These are phyloP conservation scores for Boechera stricta DNA, from an alignment of 345 rosid species.

Conservation along the genomic window DNA sequence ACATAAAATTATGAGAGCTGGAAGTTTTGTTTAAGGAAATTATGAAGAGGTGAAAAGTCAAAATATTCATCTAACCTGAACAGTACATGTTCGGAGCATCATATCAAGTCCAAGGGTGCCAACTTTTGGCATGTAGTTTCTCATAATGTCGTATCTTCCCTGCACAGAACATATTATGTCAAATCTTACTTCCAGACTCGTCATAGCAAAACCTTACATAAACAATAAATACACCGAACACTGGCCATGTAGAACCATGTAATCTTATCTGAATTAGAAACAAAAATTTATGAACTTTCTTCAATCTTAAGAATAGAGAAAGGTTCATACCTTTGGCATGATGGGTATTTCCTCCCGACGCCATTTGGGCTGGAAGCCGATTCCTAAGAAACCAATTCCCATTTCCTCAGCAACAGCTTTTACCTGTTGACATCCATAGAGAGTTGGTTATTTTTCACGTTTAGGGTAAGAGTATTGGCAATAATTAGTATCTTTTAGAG, in stretches of 20 bases:
- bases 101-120: conserved; percentile 95
- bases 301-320: background rate
- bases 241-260: background rate
- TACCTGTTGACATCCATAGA: conserved; percentile 56
- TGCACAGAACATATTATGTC: conserved; percentile 51
- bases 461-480: conserved; percentile 12
- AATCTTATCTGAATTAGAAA: background rate
- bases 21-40: background rate
- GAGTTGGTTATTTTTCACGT: background rate
- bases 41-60: background rate
- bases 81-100: conserved; percentile 99
- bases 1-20: background rate
- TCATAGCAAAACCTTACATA: background rate
- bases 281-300: background rate
- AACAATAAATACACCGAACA: background rate
- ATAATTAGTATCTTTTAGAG: background rate
- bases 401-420: conserved; percentile 99
- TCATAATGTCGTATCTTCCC: conserved; percentile 99
- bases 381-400: conserved; percentile 98
- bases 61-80: conserved; percentile 71
- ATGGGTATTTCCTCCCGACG: conserved; percentile 82
- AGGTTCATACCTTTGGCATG: conserved; percentile 89
- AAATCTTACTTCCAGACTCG: conserved; percentile 25
- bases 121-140: conserved; percentile 98
- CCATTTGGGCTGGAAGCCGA: conserved; percentile 98